A percentile compares a stretch with the other conserved stretches of the same genome.
Conservation (phyloP, 2,329 filamentous ascomycete species). For the Talaromyces funiculosus region DNA sequence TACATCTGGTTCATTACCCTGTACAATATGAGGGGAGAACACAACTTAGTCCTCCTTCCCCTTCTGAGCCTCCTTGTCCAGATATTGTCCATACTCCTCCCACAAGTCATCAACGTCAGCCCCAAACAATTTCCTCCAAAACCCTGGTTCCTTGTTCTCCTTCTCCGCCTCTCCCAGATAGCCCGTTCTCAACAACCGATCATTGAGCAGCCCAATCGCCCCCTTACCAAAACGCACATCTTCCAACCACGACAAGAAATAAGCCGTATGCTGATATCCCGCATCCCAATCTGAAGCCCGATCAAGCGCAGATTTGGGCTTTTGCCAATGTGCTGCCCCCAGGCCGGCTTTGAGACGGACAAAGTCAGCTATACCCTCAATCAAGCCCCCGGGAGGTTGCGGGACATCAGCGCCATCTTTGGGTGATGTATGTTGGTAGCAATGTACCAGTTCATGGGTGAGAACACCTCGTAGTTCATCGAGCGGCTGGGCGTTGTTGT, state of each 20-base stretch:
- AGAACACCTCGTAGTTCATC: constrained; percentile 75
- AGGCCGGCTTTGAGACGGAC: constrained; percentile 70
- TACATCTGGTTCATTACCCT: constrained; percentile 1
- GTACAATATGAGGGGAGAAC: background rate
- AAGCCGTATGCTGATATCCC: constrained; percentile 86
- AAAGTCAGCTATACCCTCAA: constrained; percentile 92
- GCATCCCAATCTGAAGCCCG: constrained; percentile 67
- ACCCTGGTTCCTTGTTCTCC: constrained; percentile 16
- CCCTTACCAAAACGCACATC: constrained; percentile 57
- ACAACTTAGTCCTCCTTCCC: background rate
- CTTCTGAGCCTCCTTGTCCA: constrained; percentile 31
- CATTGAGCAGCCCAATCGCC: constrained; percentile 58
- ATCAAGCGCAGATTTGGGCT: constrained; percentile 41
- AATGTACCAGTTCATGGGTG: constrained; percentile 91
- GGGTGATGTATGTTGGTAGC: constrained; percentile 72
- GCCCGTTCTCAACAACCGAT: constrained; percentile 31
- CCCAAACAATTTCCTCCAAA: constrained; percentile 54
- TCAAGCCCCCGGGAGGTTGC: constrained; percentile 62
- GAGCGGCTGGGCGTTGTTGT: constrained; percentile 24
- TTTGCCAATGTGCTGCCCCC: constrained; percentile 77
- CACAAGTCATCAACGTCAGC: constrained; percentile 63
- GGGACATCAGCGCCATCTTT: constrained; percentile 23
- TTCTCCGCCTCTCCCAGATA: constrained; percentile 26
- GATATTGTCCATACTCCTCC: constrained; percentile 59
- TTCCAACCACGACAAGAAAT: constrained; percentile 85